Evolutionary conservation across 2,329 filamentous ascomycete genomes (phyloP), one percentile per base, ranked within the genome.

Genomic region (Exserohilum turcica): DNA sequence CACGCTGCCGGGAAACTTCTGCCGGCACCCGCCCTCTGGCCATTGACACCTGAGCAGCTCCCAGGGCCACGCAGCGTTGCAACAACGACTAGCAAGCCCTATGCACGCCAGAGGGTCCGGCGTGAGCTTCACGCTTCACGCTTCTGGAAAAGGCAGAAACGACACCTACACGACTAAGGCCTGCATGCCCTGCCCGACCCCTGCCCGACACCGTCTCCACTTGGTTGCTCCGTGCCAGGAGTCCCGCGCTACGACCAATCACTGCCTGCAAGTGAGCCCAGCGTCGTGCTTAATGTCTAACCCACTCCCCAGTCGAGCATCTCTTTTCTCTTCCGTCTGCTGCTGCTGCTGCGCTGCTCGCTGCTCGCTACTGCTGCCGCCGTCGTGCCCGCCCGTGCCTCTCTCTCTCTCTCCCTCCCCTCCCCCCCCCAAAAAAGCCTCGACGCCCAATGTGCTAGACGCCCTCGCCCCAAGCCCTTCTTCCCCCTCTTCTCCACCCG

Each of bases 221-320:
- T 57, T 52, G 19, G 35, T 15, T 58, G 45, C 58, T 64, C 59
- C 56, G 62, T 61, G 58, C 64, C 55, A 64, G 54, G 50, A 53
- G 45, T 52, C 45, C 47, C 36, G 29, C 35, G 18, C 43, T 19
- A 49, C 21, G 39, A 44, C 67, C 68, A 71, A 73, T 71, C 60
- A 65, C 56, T 56, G 54, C 31, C 52, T 49, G 39, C 44, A n/a
- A 46, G 57, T 57, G 56, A 52, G 57, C 59, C 45, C 57, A 56
- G 51, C 56, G 56, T 53, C 52, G 54, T 65, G 60, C 61, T 69
- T 70, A 67, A 72, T 70, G 65, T 63, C 67, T 39, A 56, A 64
- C 64, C 62, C 56, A 47, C 54, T 63, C 68, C 68, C 68, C 64
- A 27, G 57, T 48, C 27, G 54, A 61, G 52, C 28, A 48, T 37